phyloP scores from a whole-genome alignment of 129 eudicot species.

The Ambrosia artemisiifolia region DNA sequence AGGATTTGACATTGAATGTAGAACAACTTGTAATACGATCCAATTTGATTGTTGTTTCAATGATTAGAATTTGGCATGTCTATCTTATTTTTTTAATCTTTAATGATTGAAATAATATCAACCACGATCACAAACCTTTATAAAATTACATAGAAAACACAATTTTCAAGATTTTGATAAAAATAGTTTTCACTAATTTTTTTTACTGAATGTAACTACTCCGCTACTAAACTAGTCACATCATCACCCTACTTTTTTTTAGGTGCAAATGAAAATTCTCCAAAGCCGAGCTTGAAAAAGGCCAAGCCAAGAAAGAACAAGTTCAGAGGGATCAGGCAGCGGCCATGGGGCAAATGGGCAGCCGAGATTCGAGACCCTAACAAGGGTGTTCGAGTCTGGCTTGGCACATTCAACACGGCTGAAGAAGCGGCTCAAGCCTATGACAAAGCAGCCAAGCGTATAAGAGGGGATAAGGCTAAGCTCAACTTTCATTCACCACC shows the following conservation, averaged over 20 bases:
- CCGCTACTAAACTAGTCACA: too few species aligned
- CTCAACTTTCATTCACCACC: constrained; percentile 70
- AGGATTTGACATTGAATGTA: constrained; percentile 22
- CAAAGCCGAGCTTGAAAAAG: constrained; percentile 7
- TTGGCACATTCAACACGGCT: constrained; percentile 74
- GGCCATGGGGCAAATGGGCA: constrained; percentile 99
- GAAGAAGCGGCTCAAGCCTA: constrained; percentile 85
- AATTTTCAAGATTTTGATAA: not conserved
- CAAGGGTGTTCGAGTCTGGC: constrained; percentile 84
- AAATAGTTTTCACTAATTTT: too few species aligned
- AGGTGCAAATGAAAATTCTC: not conserved
- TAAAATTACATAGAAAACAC: not conserved
- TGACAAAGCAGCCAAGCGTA: constrained; percentile 72
- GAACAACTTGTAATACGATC: constrained; percentile 4
- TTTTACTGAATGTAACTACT: too few species aligned
- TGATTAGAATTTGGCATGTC: not conserved
- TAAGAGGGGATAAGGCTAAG: constrained; percentile 84
- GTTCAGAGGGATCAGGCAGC: constrained; percentile 81
- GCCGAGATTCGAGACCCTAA: constrained; percentile 92
- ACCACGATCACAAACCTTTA: not conserved
- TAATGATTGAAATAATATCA: not conserved
- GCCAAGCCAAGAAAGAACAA: constrained; percentile 45
- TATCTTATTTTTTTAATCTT: not conserved
- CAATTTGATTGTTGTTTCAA: constrained; percentile 5
- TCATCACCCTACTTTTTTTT: not conserved